These are phyloP conservation scores for Diaporthe citrichinensis DNA, from an alignment of 2,329 filamentous ascomycete species.

Conservation along the genomic window DNA sequence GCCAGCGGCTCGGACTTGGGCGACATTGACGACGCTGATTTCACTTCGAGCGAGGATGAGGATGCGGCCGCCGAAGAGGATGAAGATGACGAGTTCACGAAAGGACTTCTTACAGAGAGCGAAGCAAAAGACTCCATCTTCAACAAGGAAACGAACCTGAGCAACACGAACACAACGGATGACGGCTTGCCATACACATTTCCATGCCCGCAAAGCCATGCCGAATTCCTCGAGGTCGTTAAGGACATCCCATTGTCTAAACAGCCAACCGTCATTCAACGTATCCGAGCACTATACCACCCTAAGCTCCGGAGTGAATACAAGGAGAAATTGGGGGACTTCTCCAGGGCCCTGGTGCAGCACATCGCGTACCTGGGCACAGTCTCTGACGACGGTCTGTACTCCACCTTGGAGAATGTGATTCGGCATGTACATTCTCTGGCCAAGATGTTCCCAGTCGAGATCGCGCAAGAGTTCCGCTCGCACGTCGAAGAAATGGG, in stretches of 20 bases:
- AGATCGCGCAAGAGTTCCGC: conserved; percentile 84
- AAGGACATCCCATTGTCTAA: conserved; percentile 73
- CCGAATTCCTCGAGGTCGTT: conserved; percentile 79
- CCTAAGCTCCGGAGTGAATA: conserved; percentile 88
- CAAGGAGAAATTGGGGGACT: conserved; percentile 82
- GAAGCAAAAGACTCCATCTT: conserved; percentile 70
- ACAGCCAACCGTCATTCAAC: conserved; percentile 84
- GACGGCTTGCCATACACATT: conserved; percentile 85
- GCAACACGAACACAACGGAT: conserved; percentile 58
- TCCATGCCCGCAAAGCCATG: conserved; percentile 83
- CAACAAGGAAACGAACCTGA: conserved; percentile 59
- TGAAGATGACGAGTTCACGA: conserved; percentile 80
- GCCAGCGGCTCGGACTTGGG: conserved; percentile 81
- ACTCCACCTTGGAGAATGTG: conserved; percentile 81
- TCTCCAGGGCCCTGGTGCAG: conserved; percentile 76
- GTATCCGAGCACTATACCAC: conserved; percentile 93
- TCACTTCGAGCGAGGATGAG: conserved; percentile 63
- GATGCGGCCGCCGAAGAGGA: conserved; percentile 56
- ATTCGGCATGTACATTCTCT: conserved; percentile 94
- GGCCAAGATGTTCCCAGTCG: conserved; percentile 85
- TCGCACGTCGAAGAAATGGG: conserved; percentile 75
- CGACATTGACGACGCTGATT: conserved; percentile 67
- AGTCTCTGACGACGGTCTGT: conserved; percentile 63
- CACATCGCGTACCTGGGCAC: conserved; percentile 67
- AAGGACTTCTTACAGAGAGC: conserved; percentile 73